phyloP scores from a whole-genome alignment of 1,284 basidiomycete species.

The Sutorius eximius region DNA sequence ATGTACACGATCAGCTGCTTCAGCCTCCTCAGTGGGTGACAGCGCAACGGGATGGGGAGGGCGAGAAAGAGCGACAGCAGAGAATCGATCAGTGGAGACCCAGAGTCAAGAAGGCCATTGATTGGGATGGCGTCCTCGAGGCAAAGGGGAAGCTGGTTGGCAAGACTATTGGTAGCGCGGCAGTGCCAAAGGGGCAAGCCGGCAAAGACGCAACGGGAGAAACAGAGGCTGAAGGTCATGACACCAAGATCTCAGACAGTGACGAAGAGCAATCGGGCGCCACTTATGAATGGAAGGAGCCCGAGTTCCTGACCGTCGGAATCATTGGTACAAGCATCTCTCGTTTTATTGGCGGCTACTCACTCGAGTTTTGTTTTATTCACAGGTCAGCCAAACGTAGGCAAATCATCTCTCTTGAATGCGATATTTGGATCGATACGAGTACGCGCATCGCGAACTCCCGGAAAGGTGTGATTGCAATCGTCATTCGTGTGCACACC shows the following conservation, averaged over 20 bases:
- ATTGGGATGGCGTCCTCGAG: slow-evolving; percentile 68
- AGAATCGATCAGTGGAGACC: slow-evolving; percentile 68
- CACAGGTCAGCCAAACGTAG: slow-evolving; percentile 88
- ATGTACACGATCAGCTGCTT: slow-evolving; percentile 64
- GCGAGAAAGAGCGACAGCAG: slow-evolving; percentile 28
- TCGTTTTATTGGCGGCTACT: slow-evolving; percentile 6
- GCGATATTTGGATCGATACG: slow-evolving; percentile 82
- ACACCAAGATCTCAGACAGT: slow-evolving; percentile 17
- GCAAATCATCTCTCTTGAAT: slow-evolving; percentile 89
- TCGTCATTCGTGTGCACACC: neutral
- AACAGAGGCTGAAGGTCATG: slow-evolving; percentile 19
- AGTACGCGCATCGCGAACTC: slow-evolving; percentile 85
- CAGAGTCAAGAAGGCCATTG: slow-evolving; percentile 57
- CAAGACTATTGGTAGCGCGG: slow-evolving; percentile 40
- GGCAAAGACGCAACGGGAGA: slow-evolving; percentile 4
- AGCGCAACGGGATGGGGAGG: slow-evolving; percentile 38
- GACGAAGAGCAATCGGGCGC: slow-evolving; percentile 21
- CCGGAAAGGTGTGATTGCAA: slow-evolving; percentile 69
- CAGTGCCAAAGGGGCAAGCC: slow-evolving; percentile 33
- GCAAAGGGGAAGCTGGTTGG: slow-evolving; percentile 48
- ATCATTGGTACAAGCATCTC: slow-evolving; percentile 59
- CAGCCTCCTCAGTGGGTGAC: slow-evolving; percentile 64
- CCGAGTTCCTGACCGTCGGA: slow-evolving; percentile 76
- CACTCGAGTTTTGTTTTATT: neutral
- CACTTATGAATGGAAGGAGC: slow-evolving; percentile 38